These are phyloP conservation scores for Debaryomyces nepalensis DNA, from an alignment of 1,139 yeast genomes.

Conservation along the genomic window DNA sequence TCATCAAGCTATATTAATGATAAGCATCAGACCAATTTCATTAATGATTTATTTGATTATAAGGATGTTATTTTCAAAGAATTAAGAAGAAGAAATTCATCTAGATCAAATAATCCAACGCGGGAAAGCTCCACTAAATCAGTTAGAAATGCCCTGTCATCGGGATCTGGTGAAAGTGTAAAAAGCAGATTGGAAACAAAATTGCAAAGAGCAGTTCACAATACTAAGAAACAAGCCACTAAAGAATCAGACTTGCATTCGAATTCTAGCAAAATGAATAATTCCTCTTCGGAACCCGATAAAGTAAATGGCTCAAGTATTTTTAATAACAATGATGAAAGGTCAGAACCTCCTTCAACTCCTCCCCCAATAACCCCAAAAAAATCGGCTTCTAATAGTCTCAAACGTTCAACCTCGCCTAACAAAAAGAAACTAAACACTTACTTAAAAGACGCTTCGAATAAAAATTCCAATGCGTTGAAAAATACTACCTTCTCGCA, in stretches of 20 bases:
- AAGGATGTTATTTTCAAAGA: constrained; percentile 59
- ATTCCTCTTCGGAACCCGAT: background rate
- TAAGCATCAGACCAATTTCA: constrained; percentile 59
- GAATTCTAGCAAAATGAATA: background rate
- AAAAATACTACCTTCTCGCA: constrained; percentile 30
- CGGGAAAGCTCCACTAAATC: constrained; percentile 18
- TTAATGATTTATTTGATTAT: constrained; percentile 63
- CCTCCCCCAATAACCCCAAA: constrained; percentile 30
- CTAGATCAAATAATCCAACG: constrained; percentile 13
- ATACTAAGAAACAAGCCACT: constrained; percentile 13
- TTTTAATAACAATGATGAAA: background rate
- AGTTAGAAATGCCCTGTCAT: constrained; percentile 17
- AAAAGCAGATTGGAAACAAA: constrained; percentile 38
- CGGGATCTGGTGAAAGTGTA: constrained; percentile 18
- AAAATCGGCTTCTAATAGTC: constrained; percentile 26
- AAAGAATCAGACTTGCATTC: background rate
- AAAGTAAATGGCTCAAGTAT: background rate
- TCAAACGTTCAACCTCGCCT: constrained; percentile 46
- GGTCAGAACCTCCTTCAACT: constrained; percentile 1
- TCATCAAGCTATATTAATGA: constrained; percentile 39
- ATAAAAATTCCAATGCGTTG: constrained; percentile 1
- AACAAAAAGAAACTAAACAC: constrained; percentile 41
- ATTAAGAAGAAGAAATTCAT: constrained; percentile 45
- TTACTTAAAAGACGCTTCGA: constrained; percentile 24
- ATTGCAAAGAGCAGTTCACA: constrained; percentile 34